phyloP scores from a whole-genome alignment of 192 early-diverging fungal genomes.

The Coemansia furcata region DNA sequence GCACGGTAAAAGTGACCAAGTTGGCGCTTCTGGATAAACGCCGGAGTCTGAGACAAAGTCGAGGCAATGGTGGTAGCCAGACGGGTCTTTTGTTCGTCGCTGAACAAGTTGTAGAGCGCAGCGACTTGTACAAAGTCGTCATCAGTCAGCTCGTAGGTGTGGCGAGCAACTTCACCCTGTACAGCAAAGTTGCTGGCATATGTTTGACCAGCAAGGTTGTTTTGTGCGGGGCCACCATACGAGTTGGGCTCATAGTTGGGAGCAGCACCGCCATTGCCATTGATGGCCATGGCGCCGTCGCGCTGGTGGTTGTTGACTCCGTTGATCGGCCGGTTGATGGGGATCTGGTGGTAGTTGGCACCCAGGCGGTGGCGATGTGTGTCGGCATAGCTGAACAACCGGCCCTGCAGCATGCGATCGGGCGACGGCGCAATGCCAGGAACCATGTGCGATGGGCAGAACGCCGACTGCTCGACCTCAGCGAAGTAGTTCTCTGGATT shows the following conservation, averaged over 20 bases:
- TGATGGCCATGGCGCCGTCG: slow-evolving; percentile 66
- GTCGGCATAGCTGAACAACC: slow-evolving; percentile 82
- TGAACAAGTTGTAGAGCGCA: slow-evolving; percentile 65
- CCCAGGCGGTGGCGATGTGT: slow-evolving; percentile 85
- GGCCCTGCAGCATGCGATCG: slow-evolving; percentile 83
- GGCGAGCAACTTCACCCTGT: slow-evolving; percentile 59
- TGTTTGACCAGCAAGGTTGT: slow-evolving; percentile 56
- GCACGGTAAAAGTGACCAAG: slow-evolving; percentile 71
- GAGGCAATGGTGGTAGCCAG: slow-evolving; percentile 63
- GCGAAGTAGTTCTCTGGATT: slow-evolving; percentile 86
- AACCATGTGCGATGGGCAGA: slow-evolving; percentile 74
- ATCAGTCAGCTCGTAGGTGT: slow-evolving; percentile 56
- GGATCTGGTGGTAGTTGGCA: slow-evolving; percentile 75
- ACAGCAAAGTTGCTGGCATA: slow-evolving; percentile 49
- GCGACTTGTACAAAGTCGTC: slow-evolving; percentile 68
- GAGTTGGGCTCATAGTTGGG: slow-evolving; percentile 78
- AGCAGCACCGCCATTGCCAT: slow-evolving; percentile 57
- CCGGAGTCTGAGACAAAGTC: slow-evolving; percentile 61
- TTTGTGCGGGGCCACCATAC: slow-evolving; percentile 59
- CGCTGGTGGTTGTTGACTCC: slow-evolving; percentile 71
- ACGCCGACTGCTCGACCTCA: slow-evolving; percentile 80
- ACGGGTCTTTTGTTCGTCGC: slow-evolving; percentile 60
- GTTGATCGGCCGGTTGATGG: slow-evolving; percentile 74
- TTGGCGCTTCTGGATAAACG: slow-evolving; percentile 68
- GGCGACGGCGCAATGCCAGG: slow-evolving; percentile 77